Evolutionary conservation across 2,329 filamentous ascomycete genomes (phyloP), one percentile per base, ranked within the genome.

Genomic region (Calonectria honghensis): DNA sequence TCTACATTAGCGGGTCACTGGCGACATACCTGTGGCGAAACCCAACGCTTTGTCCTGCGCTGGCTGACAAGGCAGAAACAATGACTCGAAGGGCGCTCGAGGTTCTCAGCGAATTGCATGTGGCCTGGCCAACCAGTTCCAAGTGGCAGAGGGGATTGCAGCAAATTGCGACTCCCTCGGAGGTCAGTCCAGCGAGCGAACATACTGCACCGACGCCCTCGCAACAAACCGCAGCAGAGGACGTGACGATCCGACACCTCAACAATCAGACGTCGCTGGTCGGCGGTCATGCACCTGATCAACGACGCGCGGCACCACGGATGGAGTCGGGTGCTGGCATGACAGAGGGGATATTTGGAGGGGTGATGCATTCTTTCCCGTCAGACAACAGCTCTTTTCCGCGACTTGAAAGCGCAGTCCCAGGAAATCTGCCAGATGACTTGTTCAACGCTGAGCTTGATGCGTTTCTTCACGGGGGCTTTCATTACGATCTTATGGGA

Each of bases 1-100:
- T 84, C 37, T 86, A 86, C 73, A 82, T 85, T n/a, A 86, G 85
- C 73, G 85, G 85, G 10, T 86, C 84, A 0, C 78, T 86, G 20
- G 81, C 81, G 11, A 77, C 78, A 3, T 82, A 83, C 57, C 78
- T 85, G 5, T 82, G 79, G 79, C 79, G 81, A 27, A 77, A 81
- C 57, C 83, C 83, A 10, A 72, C 75, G 24, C 76, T 83, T 11
- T 84, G 82, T 66, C 80, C 79, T 48, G 76, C 72, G 11, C 69
- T 81, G 14, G 78, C 81, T 0, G 65, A 71, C 18, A 73, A 75
- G 41, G 81, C 82, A 7, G 79, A 83, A 59, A 71, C 37, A 14
- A 83, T 84, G 69, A 75, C 80, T 13, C 74, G 78, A 45, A 73
- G 74, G 45, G 79, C 76, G 7, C 74, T 83, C 2, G 75, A 80